Evolutionary conservation across 192 early-diverging fungal genomes (phyloP).

Genomic region (Podochytrium sp.): DNA sequence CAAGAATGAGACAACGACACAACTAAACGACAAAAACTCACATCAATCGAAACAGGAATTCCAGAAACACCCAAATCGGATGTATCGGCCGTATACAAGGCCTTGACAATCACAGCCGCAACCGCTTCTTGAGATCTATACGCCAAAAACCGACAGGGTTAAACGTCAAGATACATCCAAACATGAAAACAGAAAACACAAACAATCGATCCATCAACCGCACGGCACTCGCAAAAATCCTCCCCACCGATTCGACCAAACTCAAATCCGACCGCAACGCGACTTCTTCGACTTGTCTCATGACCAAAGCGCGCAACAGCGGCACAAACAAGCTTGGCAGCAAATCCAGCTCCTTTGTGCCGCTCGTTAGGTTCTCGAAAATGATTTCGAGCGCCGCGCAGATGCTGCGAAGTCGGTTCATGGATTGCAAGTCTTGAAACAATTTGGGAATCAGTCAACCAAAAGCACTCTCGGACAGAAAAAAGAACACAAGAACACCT

Average conservation of each 20-base stretch:
- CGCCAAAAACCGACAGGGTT: neutral
- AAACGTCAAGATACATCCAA: neutral
- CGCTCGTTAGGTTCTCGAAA: neutral
- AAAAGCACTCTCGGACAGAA: no score
- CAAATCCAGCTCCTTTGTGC: neutral
- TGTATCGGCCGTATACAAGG: constrained; percentile 4
- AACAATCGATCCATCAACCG: constrained; percentile 10
- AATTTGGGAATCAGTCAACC: neutral
- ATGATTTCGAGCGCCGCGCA: constrained; percentile 15
- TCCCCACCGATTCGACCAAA: constrained; percentile 10
- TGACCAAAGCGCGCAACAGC: neutral
- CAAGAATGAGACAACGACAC: neutral
- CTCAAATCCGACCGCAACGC: neutral
- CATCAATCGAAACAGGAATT: constrained; percentile 2
- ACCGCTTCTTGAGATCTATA: constrained; percentile 12
- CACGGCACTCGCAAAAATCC: constrained; percentile 1
- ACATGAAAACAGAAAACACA: neutral
- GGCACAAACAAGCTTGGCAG: neutral
- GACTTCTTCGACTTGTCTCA: neutral
- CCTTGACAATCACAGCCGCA: neutral
- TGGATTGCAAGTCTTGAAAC: neutral
- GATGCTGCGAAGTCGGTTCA: neutral
- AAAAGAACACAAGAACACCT: neutral
- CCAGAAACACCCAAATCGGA: neutral
- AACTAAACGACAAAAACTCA: neutral